Evolutionary conservation across 2,329 filamentous ascomycete genomes (phyloP), one percentile per base, ranked within the genome.

Genomic region (Xylariales sp.): DNA sequence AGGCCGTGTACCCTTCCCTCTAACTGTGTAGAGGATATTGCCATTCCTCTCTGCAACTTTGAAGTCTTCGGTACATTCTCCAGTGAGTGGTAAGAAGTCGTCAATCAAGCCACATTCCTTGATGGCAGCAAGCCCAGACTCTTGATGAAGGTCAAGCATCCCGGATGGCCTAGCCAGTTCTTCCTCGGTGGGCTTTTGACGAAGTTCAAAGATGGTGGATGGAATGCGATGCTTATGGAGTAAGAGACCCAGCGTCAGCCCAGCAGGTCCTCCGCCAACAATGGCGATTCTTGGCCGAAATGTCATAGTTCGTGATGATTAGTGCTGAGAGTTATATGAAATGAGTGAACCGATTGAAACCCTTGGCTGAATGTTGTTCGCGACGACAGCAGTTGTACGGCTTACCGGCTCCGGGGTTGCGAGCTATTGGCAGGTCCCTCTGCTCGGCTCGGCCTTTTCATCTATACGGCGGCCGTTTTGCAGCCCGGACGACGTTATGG

Each of bases 61-160:
- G 27, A 62, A 40, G 2, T 54, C 58, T 31, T 74, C 64, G 40
- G 58, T 58, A 46, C 71, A 71, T 3, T 66, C 66, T 22, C 61
- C 59, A 1, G 65, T 63, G n/a, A 66, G 51, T 22, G 60, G 49
- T 1, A 57, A 37, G 49, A 76, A 78, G 12, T 63, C 51, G 2
- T 68, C 61, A 42, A 55, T 67, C 11, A 77, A 55, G 0, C 66
- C 70, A 11, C 64, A 66, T 39, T 66, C 64, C 5, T 56, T 57
- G 6, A 78, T 51, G 0, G 69, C 73, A 3, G 58, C 53, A 4
- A 71, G 64, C 0, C 73, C 73, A 1, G 65, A 63, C 5, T 61
- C 50, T 1, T 61, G 56, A 48, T 78, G 72, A 1, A 79, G 58
- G 47, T 78, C 74, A 3, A 78, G 65, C 42, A 56, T 68, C 9